Evolutionary conservation across 306 rosid genomes (phyloP), one percentile per base, ranked within the genome.

Genomic region (Quercus ilex): DNA sequence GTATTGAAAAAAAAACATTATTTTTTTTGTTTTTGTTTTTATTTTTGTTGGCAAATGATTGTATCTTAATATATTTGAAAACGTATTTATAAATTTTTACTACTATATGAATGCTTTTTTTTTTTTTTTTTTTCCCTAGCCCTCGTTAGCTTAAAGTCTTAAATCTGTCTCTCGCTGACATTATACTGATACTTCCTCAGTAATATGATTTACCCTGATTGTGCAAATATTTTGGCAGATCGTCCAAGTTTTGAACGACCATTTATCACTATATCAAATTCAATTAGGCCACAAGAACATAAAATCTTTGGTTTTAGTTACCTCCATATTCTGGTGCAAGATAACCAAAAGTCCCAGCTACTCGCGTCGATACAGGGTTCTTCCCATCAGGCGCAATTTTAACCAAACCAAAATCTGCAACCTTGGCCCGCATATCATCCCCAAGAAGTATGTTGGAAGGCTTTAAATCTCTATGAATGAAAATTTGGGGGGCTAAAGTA

Each of bases 261-360:
- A 38, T 38, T 38, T 38, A 38, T 6, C 43, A 38, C 11, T 38
- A 38, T 38, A 38, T 38, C 43, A 38, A 38, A 38, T 38, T 38
- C 43, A 38, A 1, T 1, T 38, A 46, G 2, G 20, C 57, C 28
- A 70, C 52, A 25, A 38, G 18, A n/a, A 55, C 51, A 59, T 53
- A 52, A 82, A 71, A n/a, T 33, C 17, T 49, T 49, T 78, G 71
- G 71, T 10, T 69, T 77, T 74, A 63, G 76, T 77, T 90, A 94
- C 97, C 97, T 35, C 93, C 97, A 78, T 94, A 94, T 78, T 92
- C 97, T 35, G 97, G 97, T 58, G 97, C 98, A 46, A 94, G 88
- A 87, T 92, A 92, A 20, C 98, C 97, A 26, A 92, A 92, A 12
- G 98, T 94, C 83, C 98, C 98, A 1, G 97, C 97, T 83, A 94